Evolutionary conservation across 331 rosid genomes (phyloP), one percentile per base, ranked within the genome.

Genomic region (Acacia pycnantha): DNA sequence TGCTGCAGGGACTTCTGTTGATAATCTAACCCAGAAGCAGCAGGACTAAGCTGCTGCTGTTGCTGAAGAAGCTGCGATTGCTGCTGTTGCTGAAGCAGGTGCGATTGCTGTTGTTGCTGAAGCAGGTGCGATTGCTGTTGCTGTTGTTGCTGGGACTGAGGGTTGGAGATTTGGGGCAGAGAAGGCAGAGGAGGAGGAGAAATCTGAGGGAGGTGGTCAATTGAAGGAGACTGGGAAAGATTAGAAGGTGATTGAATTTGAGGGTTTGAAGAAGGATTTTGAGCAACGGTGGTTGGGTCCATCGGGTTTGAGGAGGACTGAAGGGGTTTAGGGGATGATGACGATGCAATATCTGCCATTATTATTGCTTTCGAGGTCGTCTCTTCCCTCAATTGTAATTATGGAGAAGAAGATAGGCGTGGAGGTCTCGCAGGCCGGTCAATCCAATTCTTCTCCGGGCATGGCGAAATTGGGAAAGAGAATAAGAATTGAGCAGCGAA

Each of bases 341-440:
- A 83, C 11, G 90, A 79, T 3, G 84, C 85, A 58, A 40, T 83
- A 11, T 96, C 98, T 11, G 97, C 95, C 98, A 96, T 96, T 74
- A 92, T 92, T 74, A 96, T 95, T 70, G 75, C 22, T 66, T 69
- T 56, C 67, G 11, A 24, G 67, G 29, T 56, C 67, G n/a, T 44
- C 19, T 41, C 64, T 21, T 46, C 24, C 43, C 2, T 46, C 76
- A 44, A 24, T 71, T 46, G 22, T 37, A 18, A 4, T 41, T 21
- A 26, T 35, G 72, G 51, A 50, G 16, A 10, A 31, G 21, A 22
- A 21, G 31, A n/a, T 8, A 5, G 5, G 15, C 8, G n/a, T 6
- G 48, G 73, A 1, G 48, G 65, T 78, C 27, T 67, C 41, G 40
- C 0, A 47, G 27, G 67, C 15, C 33, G 67, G 7, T 19, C 75